Conservation (phyloP, 352 stramenopile species). For the Thraustotheca clavata region DNA sequence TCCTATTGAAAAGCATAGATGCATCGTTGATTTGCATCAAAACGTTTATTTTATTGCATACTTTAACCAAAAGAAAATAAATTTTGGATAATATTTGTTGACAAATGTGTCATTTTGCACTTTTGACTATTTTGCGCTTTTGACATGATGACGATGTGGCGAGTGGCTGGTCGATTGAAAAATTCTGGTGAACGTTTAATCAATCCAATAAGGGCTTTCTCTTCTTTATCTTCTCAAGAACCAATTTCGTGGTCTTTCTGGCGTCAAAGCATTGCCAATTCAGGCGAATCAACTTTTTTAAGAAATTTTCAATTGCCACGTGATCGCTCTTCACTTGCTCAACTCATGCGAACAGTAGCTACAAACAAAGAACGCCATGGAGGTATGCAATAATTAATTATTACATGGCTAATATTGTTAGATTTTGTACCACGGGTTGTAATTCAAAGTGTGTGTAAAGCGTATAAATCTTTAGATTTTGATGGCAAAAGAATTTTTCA, state of each 20-base stretch:
- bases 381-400: background rate
- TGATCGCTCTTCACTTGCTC: slow-evolving; percentile 6
- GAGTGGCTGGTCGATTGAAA: too few relatives aligned
- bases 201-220: too few relatives aligned
- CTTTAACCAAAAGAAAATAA: too few relatives aligned
- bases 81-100: too few relatives aligned
- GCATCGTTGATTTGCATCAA: too few relatives aligned
- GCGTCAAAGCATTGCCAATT: slow-evolving; percentile 2
- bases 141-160: too few relatives aligned
- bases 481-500: slow-evolving; percentile 77
- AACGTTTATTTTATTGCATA: too few relatives aligned
- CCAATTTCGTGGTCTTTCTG: slow-evolving; percentile 1
- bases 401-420: slow-evolving; percentile 19
- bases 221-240: too few relatives aligned
- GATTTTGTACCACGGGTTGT: slow-evolving; percentile 75
- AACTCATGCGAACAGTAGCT: slow-evolving; percentile 20
- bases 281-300: slow-evolving; percentile 17
- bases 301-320: slow-evolving; percentile 5
- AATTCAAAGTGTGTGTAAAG: slow-evolving; percentile 52
- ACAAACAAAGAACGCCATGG: slow-evolving; percentile 20
- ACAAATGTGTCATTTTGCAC: too few relatives aligned
- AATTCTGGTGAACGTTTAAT: too few relatives aligned
- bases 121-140: too few relatives aligned
- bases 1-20: too few relatives aligned
- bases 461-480: slow-evolving; percentile 56